phyloP scores from a whole-genome alignment of 148 eudicot genomes.

The Bassia scoparia region DNA sequence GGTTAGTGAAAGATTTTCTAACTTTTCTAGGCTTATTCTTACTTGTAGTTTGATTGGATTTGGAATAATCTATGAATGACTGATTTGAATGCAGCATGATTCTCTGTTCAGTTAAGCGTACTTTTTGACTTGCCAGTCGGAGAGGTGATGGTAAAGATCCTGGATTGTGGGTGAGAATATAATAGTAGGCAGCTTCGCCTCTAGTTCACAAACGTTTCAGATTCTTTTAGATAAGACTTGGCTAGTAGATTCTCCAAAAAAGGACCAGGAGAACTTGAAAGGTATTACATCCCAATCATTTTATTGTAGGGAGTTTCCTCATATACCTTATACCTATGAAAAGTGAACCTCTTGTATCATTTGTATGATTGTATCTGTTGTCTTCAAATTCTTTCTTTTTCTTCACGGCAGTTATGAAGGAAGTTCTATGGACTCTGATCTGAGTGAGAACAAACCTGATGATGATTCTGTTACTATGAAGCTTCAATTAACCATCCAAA shows the following conservation, averaged over 20 bases:
- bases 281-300: too few relatives aligned
- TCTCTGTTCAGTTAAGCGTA: slow-evolving; percentile 66
- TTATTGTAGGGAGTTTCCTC: too few relatives aligned
- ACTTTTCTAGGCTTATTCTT: too few relatives aligned
- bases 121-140: slow-evolving; percentile 45
- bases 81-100: too few relatives aligned
- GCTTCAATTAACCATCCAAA: slow-evolving; percentile 14
- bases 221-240: slow-evolving; percentile 31
- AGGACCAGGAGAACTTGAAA: slow-evolving; percentile 29
- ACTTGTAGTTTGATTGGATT: too few relatives aligned
- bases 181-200: slow-evolving; percentile 56
- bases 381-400: too few relatives aligned
- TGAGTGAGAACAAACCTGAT: slow-evolving; percentile 28
- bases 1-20: too few relatives aligned
- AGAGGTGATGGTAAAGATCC: slow-evolving; percentile 52
- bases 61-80: too few relatives aligned
- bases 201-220: slow-evolving; percentile 43
- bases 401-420: too few relatives aligned
- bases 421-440: slow-evolving; percentile 21
- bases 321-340: too few relatives aligned
- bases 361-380: too few relatives aligned
- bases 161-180: slow-evolving; percentile 44
- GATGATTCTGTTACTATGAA: slow-evolving; percentile 26
- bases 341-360: too few relatives aligned
- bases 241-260: slow-evolving; percentile 34